A percentile compares a stretch with the other conserved stretches of the same genome.
Conservation (phyloP, 768 basidiomycete species). For the Porpolomopsis calyptriformis region DNA sequence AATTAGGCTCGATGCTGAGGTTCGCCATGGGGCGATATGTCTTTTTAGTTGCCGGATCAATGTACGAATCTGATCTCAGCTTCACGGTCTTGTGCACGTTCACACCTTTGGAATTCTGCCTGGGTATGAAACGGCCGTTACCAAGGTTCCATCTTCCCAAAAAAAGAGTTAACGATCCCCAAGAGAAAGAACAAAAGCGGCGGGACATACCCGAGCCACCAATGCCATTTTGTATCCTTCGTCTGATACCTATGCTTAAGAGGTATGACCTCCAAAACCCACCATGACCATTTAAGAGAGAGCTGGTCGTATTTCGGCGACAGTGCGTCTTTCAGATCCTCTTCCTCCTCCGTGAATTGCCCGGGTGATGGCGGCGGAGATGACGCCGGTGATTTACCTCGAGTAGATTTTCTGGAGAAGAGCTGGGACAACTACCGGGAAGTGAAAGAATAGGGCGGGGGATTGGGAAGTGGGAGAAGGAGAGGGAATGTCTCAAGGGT, state of each 20-base stretch:
- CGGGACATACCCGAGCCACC: constrained; percentile 22
- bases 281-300: constrained; percentile 33
- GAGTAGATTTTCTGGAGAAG: constrained; percentile 7
- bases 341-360: constrained; percentile 34
- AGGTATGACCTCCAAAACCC: constrained; percentile 49
- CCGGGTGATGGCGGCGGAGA: background rate
- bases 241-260: constrained; percentile 27
- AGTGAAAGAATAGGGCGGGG: background rate
- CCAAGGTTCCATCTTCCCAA: constrained; percentile 30
- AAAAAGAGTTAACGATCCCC: background rate
- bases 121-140: constrained; percentile 29
- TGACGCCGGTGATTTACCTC: background rate
- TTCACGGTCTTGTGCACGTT: constrained; percentile 41
- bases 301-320: constrained; percentile 45
- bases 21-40: constrained; percentile 21
- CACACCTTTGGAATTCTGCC: constrained; percentile 27
- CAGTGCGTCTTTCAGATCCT: constrained; percentile 42
- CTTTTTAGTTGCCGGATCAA: constrained; percentile 12
- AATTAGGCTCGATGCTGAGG: constrained; percentile 23
- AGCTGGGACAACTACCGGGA: background rate
- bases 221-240: constrained; percentile 22
- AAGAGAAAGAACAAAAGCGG: background rate
- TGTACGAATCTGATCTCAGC: constrained; percentile 41
- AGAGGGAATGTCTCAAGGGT: constrained; percentile 13
- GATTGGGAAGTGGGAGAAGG: background rate